Evolutionary conservation across 2,329 filamentous ascomycete species (phyloP).

Genomic region (Alternaria sp.): DNA sequence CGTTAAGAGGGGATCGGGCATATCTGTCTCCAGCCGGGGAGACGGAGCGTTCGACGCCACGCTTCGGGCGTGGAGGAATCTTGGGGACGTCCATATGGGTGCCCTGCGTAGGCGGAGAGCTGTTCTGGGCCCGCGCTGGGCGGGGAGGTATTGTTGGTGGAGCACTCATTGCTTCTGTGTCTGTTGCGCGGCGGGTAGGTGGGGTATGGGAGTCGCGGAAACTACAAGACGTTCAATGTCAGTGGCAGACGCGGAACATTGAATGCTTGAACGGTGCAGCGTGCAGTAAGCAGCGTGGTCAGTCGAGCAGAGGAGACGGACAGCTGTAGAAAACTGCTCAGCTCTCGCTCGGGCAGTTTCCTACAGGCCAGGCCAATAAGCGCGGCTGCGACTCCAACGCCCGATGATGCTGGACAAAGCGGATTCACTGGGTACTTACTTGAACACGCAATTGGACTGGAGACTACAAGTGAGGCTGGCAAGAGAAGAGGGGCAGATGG

Average conservation of each 20-base stretch:
- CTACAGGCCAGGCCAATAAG: constrained; percentile 30
- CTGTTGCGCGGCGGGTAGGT: constrained; percentile 23
- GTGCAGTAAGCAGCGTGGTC: constrained; percentile 37
- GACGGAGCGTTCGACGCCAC: constrained; percentile 73
- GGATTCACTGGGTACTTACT: constrained; percentile 25
- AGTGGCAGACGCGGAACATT: constrained; percentile 31
- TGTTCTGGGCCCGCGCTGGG: constrained; percentile 64
- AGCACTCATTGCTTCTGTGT: constrained; percentile 57
- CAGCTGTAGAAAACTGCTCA: constrained; percentile 27
- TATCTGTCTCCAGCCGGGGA: constrained; percentile 82
- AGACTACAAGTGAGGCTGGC: constrained; percentile 10
- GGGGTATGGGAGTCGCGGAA: constrained; percentile 23
- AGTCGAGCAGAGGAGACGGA: constrained; percentile 21
- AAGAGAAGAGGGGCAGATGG: constrained; percentile 6
- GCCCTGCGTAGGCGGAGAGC: constrained; percentile 50
- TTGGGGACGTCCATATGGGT: constrained; percentile 67
- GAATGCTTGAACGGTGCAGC: constrained; percentile 29
- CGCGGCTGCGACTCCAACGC: constrained; percentile 24
- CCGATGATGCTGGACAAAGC: constrained; percentile 33
- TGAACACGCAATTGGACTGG: constrained; percentile 22
- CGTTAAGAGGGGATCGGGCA: constrained; percentile 86
- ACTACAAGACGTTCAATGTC: constrained; percentile 30
- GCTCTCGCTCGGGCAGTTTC: constrained; percentile 24
- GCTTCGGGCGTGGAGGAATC: constrained; percentile 79
- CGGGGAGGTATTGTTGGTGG: constrained; percentile 67